Conservation (phyloP, 148 eudicot species). For the Chenopodium suecicum region DNA sequence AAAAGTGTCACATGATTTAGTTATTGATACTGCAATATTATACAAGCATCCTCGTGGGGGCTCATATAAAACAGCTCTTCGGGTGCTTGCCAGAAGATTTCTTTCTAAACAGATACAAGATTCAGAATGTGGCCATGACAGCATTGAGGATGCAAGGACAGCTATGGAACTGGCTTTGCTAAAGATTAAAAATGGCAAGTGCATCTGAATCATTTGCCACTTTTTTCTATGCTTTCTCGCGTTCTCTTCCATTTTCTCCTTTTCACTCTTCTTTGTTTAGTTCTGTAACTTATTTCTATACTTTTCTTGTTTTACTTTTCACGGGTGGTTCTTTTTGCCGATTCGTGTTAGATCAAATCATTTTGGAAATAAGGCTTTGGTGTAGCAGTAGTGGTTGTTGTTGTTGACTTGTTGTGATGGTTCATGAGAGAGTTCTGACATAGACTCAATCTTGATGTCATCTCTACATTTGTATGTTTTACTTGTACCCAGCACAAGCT, state of each 20-base stretch:
- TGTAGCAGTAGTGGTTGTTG: too few relatives aligned
- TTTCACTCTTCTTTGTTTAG: too few relatives aligned
- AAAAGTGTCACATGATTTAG: conserved; percentile 70
- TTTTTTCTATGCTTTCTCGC: too few relatives aligned
- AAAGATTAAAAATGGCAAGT: conserved; percentile 75
- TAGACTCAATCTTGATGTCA: neutral
- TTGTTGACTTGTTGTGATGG: neutral
- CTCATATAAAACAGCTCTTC: conserved; percentile 81
- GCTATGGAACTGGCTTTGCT: conserved; percentile 82
- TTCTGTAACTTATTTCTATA: too few relatives aligned
- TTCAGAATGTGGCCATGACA: conserved; percentile 89
- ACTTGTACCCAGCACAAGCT: neutral
- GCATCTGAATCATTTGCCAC: neutral
- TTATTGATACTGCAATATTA: conserved; percentile 81
- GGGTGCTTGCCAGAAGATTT: conserved; percentile 70
- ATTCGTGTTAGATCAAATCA: too few relatives aligned
- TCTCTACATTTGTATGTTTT: neutral
- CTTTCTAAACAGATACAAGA: conserved; percentile 87
- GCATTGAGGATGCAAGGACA: conserved; percentile 93
- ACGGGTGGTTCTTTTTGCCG: too few relatives aligned
- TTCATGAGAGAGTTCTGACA: neutral
- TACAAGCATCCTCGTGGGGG: conserved; percentile 91
- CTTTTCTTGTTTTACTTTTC: too few relatives aligned
- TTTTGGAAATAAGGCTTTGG: too few relatives aligned
- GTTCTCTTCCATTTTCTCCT: too few relatives aligned